Evolutionary conservation across 1,139 yeast species (phyloP), one percentile per base, ranked within the genome.

Genomic region (Debaryomyces fabryi): DNA sequence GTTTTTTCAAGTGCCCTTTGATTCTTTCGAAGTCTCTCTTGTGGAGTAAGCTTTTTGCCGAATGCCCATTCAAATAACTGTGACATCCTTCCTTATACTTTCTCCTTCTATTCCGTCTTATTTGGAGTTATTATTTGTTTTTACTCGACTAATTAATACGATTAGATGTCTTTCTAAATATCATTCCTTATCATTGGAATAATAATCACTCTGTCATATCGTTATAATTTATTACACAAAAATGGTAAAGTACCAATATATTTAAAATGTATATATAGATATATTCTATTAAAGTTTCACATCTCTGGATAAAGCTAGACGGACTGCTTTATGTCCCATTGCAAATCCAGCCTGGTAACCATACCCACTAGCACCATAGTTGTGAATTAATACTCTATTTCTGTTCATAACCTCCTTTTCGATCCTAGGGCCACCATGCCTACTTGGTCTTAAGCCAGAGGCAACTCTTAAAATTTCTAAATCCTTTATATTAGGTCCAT

Each of bases 1-100:
- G 99, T 91, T 58, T 93, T 84, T 61, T 93, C 99, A 37, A 93
- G 76, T 3, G 97, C 95, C 49, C 99, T 75, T 72, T 93, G 99
- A 68, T 93, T 96, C 83, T 88, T 91, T 57, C 97, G 85, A 63
- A 93, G 82, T 64, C 92, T 79, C 70, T 93, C 99, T 63, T 91
- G 97, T 6, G 99, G 98, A 42, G 99, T 91, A 57, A 88, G 72
- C 64, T 86, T 82, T 76, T 91, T 89, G 13, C 99, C 99, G 70
- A 93, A 93, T 24, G 90, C 91, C 98, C 98, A 93, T 64, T 91
- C 96, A 58, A 92, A 81, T 58, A 91, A 69, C 59, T 81, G 85
- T 34, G 76, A 65, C 77, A 72, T 72, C 20, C n/a, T 6, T 27
- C 8, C 12, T 20, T 9, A 20, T 20, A 2, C 7, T 20, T n/a